Evolutionary conservation across 192 early-diverging fungal species (phyloP).

Genomic region (Coemansia nantahalensis): DNA sequence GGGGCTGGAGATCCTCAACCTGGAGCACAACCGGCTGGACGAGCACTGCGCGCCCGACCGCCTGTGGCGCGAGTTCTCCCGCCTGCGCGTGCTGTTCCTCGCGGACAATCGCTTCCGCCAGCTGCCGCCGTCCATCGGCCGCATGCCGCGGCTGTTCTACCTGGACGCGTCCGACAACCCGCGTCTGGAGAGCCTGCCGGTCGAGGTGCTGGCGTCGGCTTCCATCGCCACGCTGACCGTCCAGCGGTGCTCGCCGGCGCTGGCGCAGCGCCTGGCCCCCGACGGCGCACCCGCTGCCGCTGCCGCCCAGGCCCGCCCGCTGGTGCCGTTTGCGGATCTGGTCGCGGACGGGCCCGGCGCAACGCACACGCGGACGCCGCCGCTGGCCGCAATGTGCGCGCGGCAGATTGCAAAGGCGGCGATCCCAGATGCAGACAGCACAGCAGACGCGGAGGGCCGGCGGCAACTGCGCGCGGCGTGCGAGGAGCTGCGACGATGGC

Average conservation of each 20-base stretch:
- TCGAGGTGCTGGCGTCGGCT: slow-evolving; percentile 24
- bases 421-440: no score
- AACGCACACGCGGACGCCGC: slow-evolving; percentile 5
- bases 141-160: slow-evolving; percentile 41
- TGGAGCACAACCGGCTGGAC: slow-evolving; percentile 38
- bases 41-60: slow-evolving; percentile 5
- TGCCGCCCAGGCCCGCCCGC: background rate
- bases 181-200: slow-evolving; percentile 13
- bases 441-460: background rate
- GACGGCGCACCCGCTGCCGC: background rate
- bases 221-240: slow-evolving; percentile 31
- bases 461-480: slow-evolving; percentile 10
- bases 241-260: slow-evolving; percentile 18
- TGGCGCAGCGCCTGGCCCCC: background rate
- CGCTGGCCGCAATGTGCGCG: slow-evolving; percentile 19
- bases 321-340: background rate
- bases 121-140: slow-evolving; percentile 33
- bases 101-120: slow-evolving; percentile 23
- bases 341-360: background rate
- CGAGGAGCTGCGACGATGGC: slow-evolving; percentile 19
- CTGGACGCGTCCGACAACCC: slow-evolving; percentile 41
- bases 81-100: slow-evolving; percentile 39
- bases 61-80: slow-evolving; percentile 18
- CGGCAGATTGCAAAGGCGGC: slow-evolving; percentile 7
- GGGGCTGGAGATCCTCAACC: slow-evolving; percentile 44